Base-by-base conservation (phyloP, 441 rosid genomes). In the Erodium moschatum region DNA sequence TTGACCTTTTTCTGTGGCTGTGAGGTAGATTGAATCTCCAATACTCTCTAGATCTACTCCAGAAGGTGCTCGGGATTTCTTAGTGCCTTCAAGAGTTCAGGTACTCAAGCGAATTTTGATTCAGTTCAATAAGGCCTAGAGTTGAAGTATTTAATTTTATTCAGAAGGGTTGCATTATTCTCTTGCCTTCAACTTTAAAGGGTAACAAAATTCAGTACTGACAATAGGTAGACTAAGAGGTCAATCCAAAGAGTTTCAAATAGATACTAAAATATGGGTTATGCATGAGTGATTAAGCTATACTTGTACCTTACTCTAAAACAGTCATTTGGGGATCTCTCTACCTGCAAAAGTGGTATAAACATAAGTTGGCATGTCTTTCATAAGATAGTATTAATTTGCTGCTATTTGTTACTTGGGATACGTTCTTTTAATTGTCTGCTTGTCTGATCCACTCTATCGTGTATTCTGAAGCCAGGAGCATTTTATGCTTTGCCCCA, bases 11-110 rank as follows among this genome's bases (percentile, higher is more conserved):
- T 79, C 79, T 75, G 60, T 81, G 77, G 69, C 73, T 81, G 68
- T 81, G 81, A 83, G 84, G 80, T 80, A 94, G 99, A 91, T 94
- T 82, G 99, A 91, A 86, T 91, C 99, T 73, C 99, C 99, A 69
- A 79, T 91, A 73, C 97, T 94, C 66, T 87, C 96, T 56, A 88
- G 94, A 83, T 94, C 97, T 48, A 94, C 99, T 79, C 99, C 99
- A 65, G 97, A 91, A 85, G 99, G 97, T 65, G 98, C 98, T 21
- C 85, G 97, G 50, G 97, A 94, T 82, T 94, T 88, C 82, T 80
- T 94, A 79, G 98, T 94, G 16, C 99, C 99, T 70, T 91, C 97
- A 27, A 89, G 97, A 86, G 79, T 91, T 89, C 97, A 91, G 97
- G 99, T 91, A 86, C 73, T 72, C 19, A n/a, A 50, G 2, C 58